Base-by-base conservation (phyloP, 306 rosid genomes). In the Vachellia pachyceras region DNA sequence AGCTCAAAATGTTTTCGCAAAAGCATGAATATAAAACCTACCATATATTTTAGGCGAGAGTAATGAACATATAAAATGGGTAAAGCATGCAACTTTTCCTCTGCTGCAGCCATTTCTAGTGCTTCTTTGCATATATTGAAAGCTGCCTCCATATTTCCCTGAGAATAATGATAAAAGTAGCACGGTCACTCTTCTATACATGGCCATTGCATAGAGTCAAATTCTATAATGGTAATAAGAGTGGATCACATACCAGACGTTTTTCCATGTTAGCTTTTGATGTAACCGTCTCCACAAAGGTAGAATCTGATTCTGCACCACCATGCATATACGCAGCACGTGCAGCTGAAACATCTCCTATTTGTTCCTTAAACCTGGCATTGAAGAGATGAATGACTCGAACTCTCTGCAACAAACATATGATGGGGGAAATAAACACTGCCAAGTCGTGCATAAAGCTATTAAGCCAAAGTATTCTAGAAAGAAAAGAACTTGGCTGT, bases 241-340 rank as follows among this genome's bases (percentile, higher is more conserved):
- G 50, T 54, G 69, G 47, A 79, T 79, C 50, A 81, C 87, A 73
- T 88, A 92, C 98, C 97, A 85, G 82, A 60, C 97, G 97, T 82
- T 83, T 95, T 88, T 95, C 98, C 94, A 91, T 91, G 84, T 95
- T 95, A 75, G 97, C 97, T 86, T 86, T 95, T 80, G 84, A 77
- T 55, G 85, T 87, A 72, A 91, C 85, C 82, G 87, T 91, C 65
- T 90, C 87, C 82, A 86, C 89, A 71, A 92, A 91, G 58, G 83
- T 84, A 35, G 92, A 88, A 84, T 89, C 92, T 52, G 87, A 85
- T 77, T 82, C 91, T 76, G 78, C 69, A 71, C 90, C 88, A 57
- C 86, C 90, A 61, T 68, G 89, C 81, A 78, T 68, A 84, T 86
- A 88, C 36, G 97, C 89, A 22, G 89, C 88, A 40, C 79, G 97